phyloP scores from a whole-genome alignment of 805 yeast species.

The Starmerella sirachaensis region DNA sequence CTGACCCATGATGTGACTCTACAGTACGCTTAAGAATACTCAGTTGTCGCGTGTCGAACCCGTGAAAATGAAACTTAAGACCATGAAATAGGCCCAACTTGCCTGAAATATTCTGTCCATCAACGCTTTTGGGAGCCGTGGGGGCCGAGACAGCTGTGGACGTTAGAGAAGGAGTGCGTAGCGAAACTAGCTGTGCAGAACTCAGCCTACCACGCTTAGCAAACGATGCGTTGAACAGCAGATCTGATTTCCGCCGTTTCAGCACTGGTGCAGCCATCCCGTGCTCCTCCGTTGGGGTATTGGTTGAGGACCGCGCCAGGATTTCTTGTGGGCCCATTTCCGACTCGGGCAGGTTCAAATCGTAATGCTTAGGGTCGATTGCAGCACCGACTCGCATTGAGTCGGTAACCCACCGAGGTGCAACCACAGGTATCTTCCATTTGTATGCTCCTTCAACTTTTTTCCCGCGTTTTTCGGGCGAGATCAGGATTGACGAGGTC shows the following conservation, averaged over 20 bases:
- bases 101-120: conserved; percentile 1
- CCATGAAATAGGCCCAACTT: conserved; percentile 36
- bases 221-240: conserved; percentile 3
- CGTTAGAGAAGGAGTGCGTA: not conserved
- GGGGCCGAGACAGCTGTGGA: not conserved
- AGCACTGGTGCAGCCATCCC: conserved; percentile 2
- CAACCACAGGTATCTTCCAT: conserved; percentile 33
- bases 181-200: not conserved
- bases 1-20: conserved; percentile 36
- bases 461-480: conserved; percentile 25
- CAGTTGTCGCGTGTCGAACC: conserved; percentile 33
- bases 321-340: conserved; percentile 8
- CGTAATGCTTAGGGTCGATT: conserved; percentile 30
- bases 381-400: conserved; percentile 34
- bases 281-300: not conserved
- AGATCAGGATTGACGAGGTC: conserved; percentile 25
- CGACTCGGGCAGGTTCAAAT: conserved; percentile 9
- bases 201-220: conserved; percentile 8
- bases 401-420: conserved; percentile 36
- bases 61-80: conserved; percentile 34
- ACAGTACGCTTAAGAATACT: conserved; percentile 35
- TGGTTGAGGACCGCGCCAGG: not conserved
- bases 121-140: not conserved
- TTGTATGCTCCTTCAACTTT: conserved; percentile 31
- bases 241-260: conserved; percentile 11